Percentiles rank a stretch among this genome's conserved stretches.
Evolutionary conservation across 257 asterid genomes (phyloP).

Genomic region (Capsicum chinense): DNA sequence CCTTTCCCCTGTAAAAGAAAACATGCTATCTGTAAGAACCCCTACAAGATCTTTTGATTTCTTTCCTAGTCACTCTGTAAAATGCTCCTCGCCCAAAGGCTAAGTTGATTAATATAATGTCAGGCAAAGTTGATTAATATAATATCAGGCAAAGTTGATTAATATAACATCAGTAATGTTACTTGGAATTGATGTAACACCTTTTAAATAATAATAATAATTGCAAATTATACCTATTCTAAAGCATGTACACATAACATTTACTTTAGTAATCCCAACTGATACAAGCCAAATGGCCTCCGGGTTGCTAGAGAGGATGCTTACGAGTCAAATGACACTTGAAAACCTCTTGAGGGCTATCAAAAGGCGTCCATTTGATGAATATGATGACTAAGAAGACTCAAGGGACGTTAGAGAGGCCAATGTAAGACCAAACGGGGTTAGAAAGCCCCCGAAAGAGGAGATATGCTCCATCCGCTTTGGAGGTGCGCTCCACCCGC

Average conservation of each 20-base stretch:
- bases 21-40: not conserved
- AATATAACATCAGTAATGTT: not conserved
- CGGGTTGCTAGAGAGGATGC: too few species aligned
- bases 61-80: not conserved
- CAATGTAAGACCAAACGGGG: too few species aligned
- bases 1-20: not conserved
- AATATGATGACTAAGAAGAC: too few species aligned
- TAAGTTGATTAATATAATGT: not conserved
- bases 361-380: too few species aligned
- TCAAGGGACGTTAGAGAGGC: too few species aligned
- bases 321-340: too few species aligned
- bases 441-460: too few species aligned
- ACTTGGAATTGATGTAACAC: not conserved
- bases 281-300: too few species aligned
- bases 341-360: too few species aligned
- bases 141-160: not conserved
- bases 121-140: not conserved
- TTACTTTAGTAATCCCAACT: conserved; percentile 25
- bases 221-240: not conserved
- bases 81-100: not conserved
- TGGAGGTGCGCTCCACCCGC: too few species aligned
- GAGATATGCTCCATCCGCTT: too few species aligned
- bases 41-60: conserved; percentile 5
- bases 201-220: not conserved
- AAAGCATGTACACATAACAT: not conserved